A percentile compares a stretch with the other conserved stretches of the same genome.
Conservation (phyloP, 2,329 filamentous ascomycete genomes). For the Aspergillus calidoustus region DNA sequence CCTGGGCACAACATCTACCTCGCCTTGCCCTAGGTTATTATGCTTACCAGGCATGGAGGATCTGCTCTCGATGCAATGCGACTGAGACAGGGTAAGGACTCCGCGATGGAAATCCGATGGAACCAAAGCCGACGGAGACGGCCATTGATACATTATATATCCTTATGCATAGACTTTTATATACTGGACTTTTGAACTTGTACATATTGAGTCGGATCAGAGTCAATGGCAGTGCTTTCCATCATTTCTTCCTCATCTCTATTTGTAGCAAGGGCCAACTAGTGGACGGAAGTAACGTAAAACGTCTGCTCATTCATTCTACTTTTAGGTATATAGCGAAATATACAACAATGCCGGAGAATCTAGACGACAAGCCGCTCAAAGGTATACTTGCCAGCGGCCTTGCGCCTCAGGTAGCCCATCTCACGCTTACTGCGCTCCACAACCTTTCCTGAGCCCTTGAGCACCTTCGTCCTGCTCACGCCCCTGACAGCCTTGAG, state of each 20-base stretch:
- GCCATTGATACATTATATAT: constrained; percentile 15
- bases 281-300: not conserved
- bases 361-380: constrained; percentile 72
- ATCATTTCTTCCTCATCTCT: not conserved
- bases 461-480: constrained; percentile 55
- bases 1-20: not conserved
- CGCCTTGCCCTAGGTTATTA: not conserved
- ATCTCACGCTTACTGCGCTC: constrained; percentile 73
- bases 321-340: not conserved
- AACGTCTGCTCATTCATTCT: not conserved
- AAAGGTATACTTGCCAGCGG: constrained; percentile 80
- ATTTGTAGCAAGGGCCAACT: constrained; percentile 10
- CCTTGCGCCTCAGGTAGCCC: constrained; percentile 76
- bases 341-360: not conserved
- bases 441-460: constrained; percentile 71
- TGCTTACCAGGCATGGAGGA: too few species aligned
- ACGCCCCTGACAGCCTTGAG: constrained; percentile 62
- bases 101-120: not conserved
- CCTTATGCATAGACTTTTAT: constrained; percentile 18
- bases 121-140: constrained; percentile 2
- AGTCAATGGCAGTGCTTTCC: constrained; percentile 15
- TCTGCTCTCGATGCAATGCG: not conserved
- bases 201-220: constrained; percentile 17
- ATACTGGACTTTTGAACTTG: constrained; percentile 13
- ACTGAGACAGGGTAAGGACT: not conserved